Base-by-base conservation (phyloP, 805 yeast genomes). In the Jamesozyma rosinii region DNA sequence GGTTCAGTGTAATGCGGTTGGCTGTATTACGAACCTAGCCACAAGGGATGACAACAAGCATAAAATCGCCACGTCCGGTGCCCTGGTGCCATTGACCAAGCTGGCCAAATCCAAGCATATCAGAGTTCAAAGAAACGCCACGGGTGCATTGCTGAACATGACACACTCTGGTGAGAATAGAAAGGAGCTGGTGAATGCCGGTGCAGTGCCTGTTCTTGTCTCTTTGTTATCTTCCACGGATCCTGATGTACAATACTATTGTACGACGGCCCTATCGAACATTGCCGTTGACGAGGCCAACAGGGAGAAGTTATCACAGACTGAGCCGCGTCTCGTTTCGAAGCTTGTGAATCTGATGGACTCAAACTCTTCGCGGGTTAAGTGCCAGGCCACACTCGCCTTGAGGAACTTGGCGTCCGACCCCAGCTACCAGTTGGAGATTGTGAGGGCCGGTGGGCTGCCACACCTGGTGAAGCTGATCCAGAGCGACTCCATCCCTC, bases 1-100 rank as follows among this genome's bases (percentile, higher is more conserved):
- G 65, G 97, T 92, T 33, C 98, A 92, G 67, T 92, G 99, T 66
- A 92, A 92, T 61, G 98, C 99, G 2, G 98, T 92, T 44, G 99
- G 99, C 15, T 92, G 98, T 64, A 89, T 92, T 59, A 92, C 99
- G 31, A 92, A 92, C 61, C 76, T 92, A 64, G 98, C 98, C 6
- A 92, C 98, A 5, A 95, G 86, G 66, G 99, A 92, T 65, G 95
- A 87, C 57, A 92, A 92, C 68, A 92, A 92, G 65, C 81, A 92
- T 42, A 88, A 87, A 63, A 92, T 92, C 56, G 99, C 99, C 18
- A 82, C 88, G 39, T 81, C 94, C 19, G 99, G 98, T 17, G 98
- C 98, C 1, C 73, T 92, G 47, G 81, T 87, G 26, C 98, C 98
- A 3, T 75, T 92, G 55, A 90, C 97, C 1, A 87, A 86, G 64